phyloP scores from a whole-genome alignment of 768 basidiomycete species.

The Phallus indusiatus region DNA sequence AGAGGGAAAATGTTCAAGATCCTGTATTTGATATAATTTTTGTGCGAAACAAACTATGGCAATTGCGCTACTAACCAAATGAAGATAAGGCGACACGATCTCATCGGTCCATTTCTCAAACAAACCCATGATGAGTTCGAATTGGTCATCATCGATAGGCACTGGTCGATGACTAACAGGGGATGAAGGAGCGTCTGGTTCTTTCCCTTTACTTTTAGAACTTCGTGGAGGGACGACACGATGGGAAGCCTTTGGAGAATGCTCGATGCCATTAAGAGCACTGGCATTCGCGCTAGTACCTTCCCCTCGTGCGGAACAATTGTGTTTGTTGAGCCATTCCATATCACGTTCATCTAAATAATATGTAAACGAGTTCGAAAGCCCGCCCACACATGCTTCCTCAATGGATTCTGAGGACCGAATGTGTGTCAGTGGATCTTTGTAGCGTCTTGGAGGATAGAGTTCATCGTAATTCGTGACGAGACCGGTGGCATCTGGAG shows the following conservation, averaged over 20 bases:
- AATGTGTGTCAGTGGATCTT: constrained; percentile 68
- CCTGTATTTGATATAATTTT: neutral
- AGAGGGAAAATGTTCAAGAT: constrained; percentile 58
- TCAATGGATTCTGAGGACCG: constrained; percentile 82
- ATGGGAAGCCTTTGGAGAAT: constrained; percentile 46
- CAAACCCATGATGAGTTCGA: constrained; percentile 91
- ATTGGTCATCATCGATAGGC: constrained; percentile 81
- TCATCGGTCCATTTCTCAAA: constrained; percentile 89
- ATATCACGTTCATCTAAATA: constrained; percentile 95
- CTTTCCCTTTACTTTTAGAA: constrained; percentile 78
- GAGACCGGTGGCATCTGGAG: constrained; percentile 79
- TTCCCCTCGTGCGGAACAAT: constrained; percentile 76
- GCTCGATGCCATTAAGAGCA: constrained; percentile 20
- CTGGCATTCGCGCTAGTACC: constrained; percentile 50
- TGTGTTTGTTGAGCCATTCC: constrained; percentile 90
- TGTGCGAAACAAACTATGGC: neutral
- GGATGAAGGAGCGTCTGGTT: constrained; percentile 49
- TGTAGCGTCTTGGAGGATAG: constrained; percentile 63
- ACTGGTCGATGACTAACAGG: constrained; percentile 18
- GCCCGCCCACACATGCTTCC: constrained; percentile 49
- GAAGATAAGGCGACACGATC: constrained; percentile 71
- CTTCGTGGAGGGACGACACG: constrained; percentile 28
- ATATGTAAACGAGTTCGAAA: constrained; percentile 74
- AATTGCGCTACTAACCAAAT: constrained; percentile 54
- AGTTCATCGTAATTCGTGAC: constrained; percentile 70